Conservation (phyloP, 768 basidiomycete genomes). For the Kondoa subrosea region DNA sequence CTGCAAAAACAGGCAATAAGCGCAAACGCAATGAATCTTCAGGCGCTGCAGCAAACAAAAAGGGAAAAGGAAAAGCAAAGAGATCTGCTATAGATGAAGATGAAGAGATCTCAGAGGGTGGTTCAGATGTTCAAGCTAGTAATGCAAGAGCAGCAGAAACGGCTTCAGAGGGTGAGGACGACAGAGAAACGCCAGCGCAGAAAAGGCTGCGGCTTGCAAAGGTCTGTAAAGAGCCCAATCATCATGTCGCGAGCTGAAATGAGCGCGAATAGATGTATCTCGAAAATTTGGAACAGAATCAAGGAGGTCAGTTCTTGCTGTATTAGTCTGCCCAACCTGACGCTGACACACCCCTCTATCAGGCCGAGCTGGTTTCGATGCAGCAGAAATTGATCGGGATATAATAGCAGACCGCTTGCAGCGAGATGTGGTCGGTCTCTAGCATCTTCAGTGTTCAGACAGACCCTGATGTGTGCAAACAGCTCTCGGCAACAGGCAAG, state of each 20-base stretch:
- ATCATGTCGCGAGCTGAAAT: no score
- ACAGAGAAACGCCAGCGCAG: constrained; percentile 77
- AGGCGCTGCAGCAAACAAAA: not conserved
- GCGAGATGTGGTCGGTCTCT: constrained; percentile 53
- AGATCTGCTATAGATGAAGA: constrained; percentile 7
- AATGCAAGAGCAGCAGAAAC: not conserved
- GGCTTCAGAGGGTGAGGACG: constrained; percentile 41
- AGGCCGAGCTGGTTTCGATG: constrained; percentile 72
- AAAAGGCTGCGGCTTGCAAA: constrained; percentile 81
- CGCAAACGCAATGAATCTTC: not conserved
- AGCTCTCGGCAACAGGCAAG: constrained; percentile 65
- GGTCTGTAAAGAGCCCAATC: no score
- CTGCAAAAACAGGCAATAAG: not conserved
- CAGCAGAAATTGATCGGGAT: constrained; percentile 86
- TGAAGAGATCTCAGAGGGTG: constrained; percentile 12
- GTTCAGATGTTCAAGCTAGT: not conserved
- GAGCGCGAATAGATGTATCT: no score
- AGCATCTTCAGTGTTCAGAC: not conserved
- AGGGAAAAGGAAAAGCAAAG: not conserved
- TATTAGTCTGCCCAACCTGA: not conserved
- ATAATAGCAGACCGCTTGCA: constrained; percentile 76
- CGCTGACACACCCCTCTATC: constrained; percentile 23
- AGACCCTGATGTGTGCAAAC: not conserved
- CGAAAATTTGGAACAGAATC: constrained; percentile 63
- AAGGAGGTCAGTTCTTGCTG: constrained; percentile 36